Evolutionary conservation across 2,329 filamentous ascomycete species (phyloP).

Genomic region (Capronia coronata): DNA sequence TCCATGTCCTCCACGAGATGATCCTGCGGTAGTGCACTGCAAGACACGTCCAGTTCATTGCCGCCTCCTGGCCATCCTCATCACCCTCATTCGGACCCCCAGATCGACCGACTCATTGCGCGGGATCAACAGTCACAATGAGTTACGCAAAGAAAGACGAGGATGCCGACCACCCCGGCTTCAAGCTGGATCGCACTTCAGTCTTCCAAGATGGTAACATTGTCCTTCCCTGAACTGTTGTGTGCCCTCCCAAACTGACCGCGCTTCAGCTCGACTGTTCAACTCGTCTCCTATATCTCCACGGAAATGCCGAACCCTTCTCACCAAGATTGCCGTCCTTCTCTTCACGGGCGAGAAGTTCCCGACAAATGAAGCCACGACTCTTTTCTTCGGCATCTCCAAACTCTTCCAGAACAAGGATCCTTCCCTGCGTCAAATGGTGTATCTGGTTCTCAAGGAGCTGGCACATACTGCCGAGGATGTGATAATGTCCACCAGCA

Average conservation of each 20-base stretch:
- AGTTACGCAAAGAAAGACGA: conserved; percentile 99
- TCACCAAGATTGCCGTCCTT: conserved; percentile 94
- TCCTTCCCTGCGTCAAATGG: conserved; percentile 95
- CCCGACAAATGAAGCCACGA: conserved; percentile 93
- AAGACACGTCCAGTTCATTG: conserved; percentile 1
- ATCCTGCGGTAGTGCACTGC: conserved; percentile 23
- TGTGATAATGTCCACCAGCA: conserved; percentile 99
- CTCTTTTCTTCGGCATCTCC: conserved; percentile 96
- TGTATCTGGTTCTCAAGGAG: conserved; percentile 97
- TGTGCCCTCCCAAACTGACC: conserved; percentile 4
- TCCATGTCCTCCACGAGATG: conserved; percentile 20
- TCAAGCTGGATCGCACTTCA: conserved; percentile 95
- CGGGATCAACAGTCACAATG: conserved; percentile 51
- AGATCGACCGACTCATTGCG: conserved; percentile 22
- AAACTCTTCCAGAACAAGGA: conserved; percentile 99
- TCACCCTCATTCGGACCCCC: conserved; percentile 8
- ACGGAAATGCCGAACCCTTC: conserved; percentile 90
- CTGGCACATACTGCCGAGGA: conserved; percentile 91
- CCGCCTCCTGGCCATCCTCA: conserved; percentile 14
- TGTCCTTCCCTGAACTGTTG: background rate
- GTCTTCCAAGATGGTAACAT: conserved; percentile 92
- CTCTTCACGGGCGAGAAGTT: conserved; percentile 97
- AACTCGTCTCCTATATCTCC: conserved; percentile 96
- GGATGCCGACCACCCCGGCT: conserved; percentile 85
- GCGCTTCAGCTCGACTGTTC: conserved; percentile 75